A percentile compares a stretch with the other conserved stretches of the same genome.
Evolutionary conservation across 2,329 filamentous ascomycete genomes (phyloP).

Genomic region (Botryotinia convoluta): DNA sequence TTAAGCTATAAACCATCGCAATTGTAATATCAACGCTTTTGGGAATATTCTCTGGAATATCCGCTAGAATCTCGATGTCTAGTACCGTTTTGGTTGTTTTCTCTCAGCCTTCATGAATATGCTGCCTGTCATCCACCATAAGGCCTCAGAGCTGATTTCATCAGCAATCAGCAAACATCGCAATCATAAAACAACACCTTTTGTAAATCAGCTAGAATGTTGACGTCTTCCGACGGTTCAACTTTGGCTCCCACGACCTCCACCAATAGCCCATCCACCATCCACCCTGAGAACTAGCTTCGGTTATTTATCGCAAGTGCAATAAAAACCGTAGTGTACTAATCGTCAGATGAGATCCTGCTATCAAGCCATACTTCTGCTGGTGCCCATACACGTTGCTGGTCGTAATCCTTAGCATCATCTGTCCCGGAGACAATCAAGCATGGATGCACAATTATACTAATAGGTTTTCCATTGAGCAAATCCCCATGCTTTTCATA

Average conservation of each 20-base stretch:
- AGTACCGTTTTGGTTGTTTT: neutral
- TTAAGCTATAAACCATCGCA: neutral
- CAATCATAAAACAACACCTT: too few relatives aligned
- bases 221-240: too few relatives aligned
- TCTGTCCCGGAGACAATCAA: conserved; percentile 24
- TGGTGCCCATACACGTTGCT: conserved; percentile 23
- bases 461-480: conserved; percentile 20
- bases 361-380: conserved; percentile 31
- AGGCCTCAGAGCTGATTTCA: too few relatives aligned
- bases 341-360: neutral
- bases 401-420: conserved; percentile 28
- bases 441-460: conserved; percentile 26
- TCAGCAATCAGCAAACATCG: too few relatives aligned
- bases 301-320: neutral
- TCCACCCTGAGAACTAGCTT: too few relatives aligned
- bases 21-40: neutral
- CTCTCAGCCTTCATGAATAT: neutral
- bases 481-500: conserved; percentile 23
- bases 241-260: too few relatives aligned
- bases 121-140: neutral
- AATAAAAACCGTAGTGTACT: neutral
- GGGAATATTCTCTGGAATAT: neutral
- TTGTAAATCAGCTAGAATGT: too few relatives aligned
- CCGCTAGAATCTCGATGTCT: neutral
- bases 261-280: too few relatives aligned